Conservation (phyloP, 176 grass and related monocot species). For the Thinopyrum elongatum region DNA sequence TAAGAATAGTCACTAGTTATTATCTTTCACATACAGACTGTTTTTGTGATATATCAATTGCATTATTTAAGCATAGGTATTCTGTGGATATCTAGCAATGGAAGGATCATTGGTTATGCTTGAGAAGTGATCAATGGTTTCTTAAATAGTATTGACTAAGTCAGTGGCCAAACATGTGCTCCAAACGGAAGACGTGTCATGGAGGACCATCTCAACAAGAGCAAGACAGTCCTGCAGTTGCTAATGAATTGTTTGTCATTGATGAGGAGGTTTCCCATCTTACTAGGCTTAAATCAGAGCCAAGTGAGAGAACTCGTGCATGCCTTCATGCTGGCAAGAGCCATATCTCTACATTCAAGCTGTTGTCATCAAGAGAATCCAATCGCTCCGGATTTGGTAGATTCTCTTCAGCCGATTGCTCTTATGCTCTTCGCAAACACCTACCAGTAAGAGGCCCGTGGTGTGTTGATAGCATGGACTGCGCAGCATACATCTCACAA, state of each 20-base stretch:
- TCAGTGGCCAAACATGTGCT: constrained; percentile 31
- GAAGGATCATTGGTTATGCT: background rate
- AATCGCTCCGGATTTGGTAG: constrained; percentile 53
- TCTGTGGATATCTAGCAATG: background rate
- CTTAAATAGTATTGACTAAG: background rate
- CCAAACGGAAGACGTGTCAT: constrained; percentile 23
- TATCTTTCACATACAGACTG: background rate
- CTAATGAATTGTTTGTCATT: constrained; percentile 43
- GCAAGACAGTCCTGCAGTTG: background rate
- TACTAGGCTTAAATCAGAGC: constrained; percentile 58
- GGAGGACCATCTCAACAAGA: constrained; percentile 43
- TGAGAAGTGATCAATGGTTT: background rate
- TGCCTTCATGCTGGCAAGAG: constrained; percentile 30
- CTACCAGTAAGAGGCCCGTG: constrained; percentile 50
- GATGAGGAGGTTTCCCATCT: constrained; percentile 65
- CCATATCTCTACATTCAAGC: constrained; percentile 49
- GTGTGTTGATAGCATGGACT: constrained; percentile 43
- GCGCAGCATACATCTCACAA: constrained; percentile 71
- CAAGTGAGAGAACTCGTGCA: constrained; percentile 31
- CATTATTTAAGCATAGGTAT: background rate
- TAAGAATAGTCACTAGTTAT: background rate
- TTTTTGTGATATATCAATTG: background rate
- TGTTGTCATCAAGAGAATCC: constrained; percentile 65
- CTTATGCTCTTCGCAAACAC: constrained; percentile 46
- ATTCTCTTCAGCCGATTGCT: constrained; percentile 60